A percentile compares a stretch with the other conserved stretches of the same genome.
Evolutionary conservation across 2,329 filamentous ascomycete genomes (phyloP).

Genomic region (Neonectria ditissima): DNA sequence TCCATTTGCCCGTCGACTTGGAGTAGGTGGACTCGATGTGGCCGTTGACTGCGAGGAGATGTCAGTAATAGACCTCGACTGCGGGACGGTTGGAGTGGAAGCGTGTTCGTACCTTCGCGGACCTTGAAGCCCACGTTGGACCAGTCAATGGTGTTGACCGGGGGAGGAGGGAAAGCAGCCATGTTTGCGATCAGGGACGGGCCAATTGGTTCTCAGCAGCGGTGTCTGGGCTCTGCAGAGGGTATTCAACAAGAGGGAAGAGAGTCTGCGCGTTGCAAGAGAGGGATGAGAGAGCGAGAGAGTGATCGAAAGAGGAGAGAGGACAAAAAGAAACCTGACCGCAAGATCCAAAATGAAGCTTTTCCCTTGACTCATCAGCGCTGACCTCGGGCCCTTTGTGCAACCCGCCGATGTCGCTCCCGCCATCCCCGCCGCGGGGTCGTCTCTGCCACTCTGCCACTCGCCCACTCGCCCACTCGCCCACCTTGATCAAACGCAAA

Average conservation of each 20-base stretch:
- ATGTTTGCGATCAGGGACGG: conserved; percentile 48
- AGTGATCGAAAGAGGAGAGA: too few species aligned
- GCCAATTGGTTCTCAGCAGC: conserved; percentile 12
- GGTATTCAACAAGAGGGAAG: not conserved
- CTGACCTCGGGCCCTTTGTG: conserved; percentile 2
- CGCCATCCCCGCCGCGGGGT: conserved; percentile 34
- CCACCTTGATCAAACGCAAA: not conserved
- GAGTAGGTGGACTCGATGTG: conserved; percentile 92
- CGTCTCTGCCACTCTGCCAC: conserved; percentile 8
- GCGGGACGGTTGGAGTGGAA: not conserved
- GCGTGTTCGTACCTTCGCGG: conserved; percentile 75
- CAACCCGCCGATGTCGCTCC: conserved; percentile 41
- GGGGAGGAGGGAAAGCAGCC: conserved; percentile 78
- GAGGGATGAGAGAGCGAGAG: not conserved
- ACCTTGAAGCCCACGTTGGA: conserved; percentile 91
- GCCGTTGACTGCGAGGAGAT: conserved; percentile 79
- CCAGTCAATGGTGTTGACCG: conserved; percentile 91
- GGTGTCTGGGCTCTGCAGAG: not conserved
- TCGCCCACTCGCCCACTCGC: too few species aligned
- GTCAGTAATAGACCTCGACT: not conserved
- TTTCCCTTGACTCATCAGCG: conserved; percentile 28
- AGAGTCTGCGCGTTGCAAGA: not conserved
- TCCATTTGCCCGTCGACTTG: conserved; percentile 80
- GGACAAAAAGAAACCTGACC: conserved; percentile 5
- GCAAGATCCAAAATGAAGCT: conserved; percentile 19